Percentiles rank a stretch among this genome's conserved stretches.
Evolutionary conservation across 495 filamentous ascomycete genomes (phyloP).

Genomic region (Tuber magnatum): DNA sequence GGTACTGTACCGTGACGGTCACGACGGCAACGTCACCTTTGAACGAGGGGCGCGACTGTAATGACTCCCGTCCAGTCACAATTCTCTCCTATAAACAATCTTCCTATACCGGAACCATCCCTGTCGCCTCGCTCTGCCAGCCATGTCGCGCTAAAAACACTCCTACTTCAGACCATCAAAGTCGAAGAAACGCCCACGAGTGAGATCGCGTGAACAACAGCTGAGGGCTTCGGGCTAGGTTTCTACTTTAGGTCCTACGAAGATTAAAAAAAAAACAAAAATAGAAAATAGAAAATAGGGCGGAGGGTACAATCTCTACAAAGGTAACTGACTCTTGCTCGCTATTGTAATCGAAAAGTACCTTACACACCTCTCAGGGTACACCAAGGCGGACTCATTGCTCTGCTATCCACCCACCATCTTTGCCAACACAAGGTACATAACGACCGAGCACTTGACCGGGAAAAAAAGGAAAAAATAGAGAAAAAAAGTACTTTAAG

Average conservation of each 20-base stretch:
- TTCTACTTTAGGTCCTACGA: neutral
- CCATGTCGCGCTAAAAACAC: neutral
- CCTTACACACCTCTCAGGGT: neutral
- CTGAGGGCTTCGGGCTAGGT: neutral
- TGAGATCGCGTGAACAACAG: neutral
- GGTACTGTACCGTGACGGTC: neutral
- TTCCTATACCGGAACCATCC: neutral
- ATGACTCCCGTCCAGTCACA: neutral
- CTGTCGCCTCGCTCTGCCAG: neutral
- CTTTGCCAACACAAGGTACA: neutral
- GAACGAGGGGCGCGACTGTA: neutral
- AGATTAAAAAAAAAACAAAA: neutral
- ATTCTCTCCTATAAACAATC: neutral
- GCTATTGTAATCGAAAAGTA: neutral
- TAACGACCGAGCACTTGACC: neutral
- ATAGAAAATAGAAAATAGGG: neutral
- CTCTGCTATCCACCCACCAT: neutral
- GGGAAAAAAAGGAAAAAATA: neutral
- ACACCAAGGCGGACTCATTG: neutral
- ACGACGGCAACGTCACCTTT: neutral
- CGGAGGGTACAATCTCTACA: neutral
- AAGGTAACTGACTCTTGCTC: neutral
- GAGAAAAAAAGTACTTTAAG: neutral
- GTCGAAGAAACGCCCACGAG: neutral
- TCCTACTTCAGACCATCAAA: neutral